Conservation (phyloP, 139 green algal species). For the Chlorella sp. region DNA sequence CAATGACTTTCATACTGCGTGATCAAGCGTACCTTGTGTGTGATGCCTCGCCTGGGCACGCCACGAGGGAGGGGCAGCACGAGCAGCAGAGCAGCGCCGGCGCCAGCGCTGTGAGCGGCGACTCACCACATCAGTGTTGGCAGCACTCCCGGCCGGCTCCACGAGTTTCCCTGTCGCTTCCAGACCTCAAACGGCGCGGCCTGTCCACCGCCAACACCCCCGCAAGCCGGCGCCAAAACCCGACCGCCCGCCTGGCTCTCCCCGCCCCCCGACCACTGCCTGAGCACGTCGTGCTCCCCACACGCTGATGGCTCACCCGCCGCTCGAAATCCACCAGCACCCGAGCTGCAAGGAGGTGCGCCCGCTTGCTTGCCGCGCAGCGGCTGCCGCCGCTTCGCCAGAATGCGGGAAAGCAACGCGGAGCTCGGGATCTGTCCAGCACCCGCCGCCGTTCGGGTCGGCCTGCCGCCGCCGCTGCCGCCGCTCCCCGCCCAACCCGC, state of each 20-base stretch:
- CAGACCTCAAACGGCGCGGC: too few species aligned
- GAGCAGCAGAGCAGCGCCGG: too few species aligned
- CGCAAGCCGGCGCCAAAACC: background rate
- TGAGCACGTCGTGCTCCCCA: background rate
- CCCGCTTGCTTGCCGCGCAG: background rate
- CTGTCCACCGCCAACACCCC: too few species aligned
- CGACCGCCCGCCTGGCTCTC: background rate
- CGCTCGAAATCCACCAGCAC: slow-evolving; percentile 59
- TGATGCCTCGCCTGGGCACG: too few species aligned
- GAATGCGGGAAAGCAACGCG: background rate
- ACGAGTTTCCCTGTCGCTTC: too few species aligned
- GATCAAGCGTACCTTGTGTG: too few species aligned
- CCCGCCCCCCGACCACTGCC: too few species aligned
- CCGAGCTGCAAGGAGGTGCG: slow-evolving; percentile 53
- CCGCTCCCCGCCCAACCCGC: background rate
- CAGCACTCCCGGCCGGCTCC: background rate
- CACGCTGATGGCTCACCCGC: slow-evolving; percentile 64
- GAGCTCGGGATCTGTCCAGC: background rate
- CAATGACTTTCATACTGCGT: too few species aligned
- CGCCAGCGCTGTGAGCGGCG: too few species aligned
- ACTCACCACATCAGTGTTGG: too few species aligned
- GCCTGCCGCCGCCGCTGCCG: background rate
- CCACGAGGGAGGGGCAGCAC: too few species aligned
- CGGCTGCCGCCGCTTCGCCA: background rate
- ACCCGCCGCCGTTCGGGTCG: background rate